Evolutionary conservation across 2,329 filamentous ascomycete genomes (phyloP).

Genomic region (Microascus cirrosus): DNA sequence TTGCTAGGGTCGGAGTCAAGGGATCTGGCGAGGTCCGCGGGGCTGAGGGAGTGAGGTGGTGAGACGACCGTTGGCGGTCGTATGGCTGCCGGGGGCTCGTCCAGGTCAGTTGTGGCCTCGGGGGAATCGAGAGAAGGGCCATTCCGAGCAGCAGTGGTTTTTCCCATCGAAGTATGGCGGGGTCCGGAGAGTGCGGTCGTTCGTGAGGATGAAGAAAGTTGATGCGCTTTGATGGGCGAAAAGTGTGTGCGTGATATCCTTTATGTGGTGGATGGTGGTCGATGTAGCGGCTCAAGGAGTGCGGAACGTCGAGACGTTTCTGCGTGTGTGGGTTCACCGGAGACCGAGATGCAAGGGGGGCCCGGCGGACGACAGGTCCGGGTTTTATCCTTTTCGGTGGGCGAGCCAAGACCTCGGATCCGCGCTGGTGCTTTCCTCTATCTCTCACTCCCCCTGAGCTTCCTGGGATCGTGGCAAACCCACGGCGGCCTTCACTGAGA

Average conservation of each 20-base stretch:
- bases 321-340: not conserved
- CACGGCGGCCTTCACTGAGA: not conserved
- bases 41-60: constrained; percentile 12
- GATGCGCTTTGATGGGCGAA: not conserved
- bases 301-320: constrained; percentile 1
- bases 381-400: constrained; percentile 1
- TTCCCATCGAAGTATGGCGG: constrained; percentile 10
- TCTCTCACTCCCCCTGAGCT: not conserved
- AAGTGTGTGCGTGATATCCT: not conserved
- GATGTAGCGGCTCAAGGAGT: not conserved
- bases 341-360: constrained; percentile 1
- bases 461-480: not conserved
- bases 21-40: constrained; percentile 16
- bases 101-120: constrained; percentile 10
- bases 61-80: constrained; percentile 2
- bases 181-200: not conserved
- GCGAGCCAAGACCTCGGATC: not conserved
- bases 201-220: not conserved
- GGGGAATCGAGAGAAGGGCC: constrained; percentile 9
- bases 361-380: not conserved
- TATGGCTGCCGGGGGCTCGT: constrained; percentile 10
- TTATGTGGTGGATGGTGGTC: not conserved
- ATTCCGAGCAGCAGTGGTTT: constrained; percentile 10
- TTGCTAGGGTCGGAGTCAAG: constrained; percentile 33
- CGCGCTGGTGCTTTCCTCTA: not conserved